Evolutionary conservation across 768 basidiomycete species (phyloP), one percentile per base, ranked within the genome.

Genomic region (Suillus americanus): DNA sequence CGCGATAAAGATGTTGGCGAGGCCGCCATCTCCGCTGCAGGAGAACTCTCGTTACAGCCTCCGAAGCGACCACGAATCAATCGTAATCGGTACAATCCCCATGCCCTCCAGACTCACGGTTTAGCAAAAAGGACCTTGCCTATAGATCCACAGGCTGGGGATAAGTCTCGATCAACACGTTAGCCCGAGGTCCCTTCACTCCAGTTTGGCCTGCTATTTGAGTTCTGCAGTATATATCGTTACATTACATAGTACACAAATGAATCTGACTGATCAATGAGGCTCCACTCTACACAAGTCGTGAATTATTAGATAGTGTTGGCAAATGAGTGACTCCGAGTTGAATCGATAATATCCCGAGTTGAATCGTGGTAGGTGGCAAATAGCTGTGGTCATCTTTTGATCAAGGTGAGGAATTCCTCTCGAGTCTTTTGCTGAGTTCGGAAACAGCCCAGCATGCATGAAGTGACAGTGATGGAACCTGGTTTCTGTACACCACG

Each of bases 401-500:
- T 92, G 60, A 96, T 92, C 63, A 96, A 82, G 20, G 91, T 93
- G 67, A 95, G 86, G 80, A 96, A 96, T 76, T 99, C 97, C 79
- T 97, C 96, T 37, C 97, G 86, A 40, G 97, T 99, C 81, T 99
- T 99, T 78, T 99, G 96, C 70, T 96, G 92, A n/a, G 92, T 91
- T 65, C 97, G 87, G 86, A 99, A 99, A 75, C 95, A 97, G 18
- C 97, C 97, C 61, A 98, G 82, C 97, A 99, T 99, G 70, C 95
- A 97, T 6, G 93, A 95, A 7, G 97, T 99, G 53, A 95, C 91
- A 0, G 97, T 99, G 28, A 92, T 87, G 8, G 97, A 85, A 30
- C 97, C 97, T 3, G 97, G 97, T 79, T 99, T 99, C 79, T 99
- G 97, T 10, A 99, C 97, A 62, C 97, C 97, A 67, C 97, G 91